Conservation (phyloP, 2,329 filamentous ascomycete genomes). For the Ophiosphaerella narmari region DNA sequence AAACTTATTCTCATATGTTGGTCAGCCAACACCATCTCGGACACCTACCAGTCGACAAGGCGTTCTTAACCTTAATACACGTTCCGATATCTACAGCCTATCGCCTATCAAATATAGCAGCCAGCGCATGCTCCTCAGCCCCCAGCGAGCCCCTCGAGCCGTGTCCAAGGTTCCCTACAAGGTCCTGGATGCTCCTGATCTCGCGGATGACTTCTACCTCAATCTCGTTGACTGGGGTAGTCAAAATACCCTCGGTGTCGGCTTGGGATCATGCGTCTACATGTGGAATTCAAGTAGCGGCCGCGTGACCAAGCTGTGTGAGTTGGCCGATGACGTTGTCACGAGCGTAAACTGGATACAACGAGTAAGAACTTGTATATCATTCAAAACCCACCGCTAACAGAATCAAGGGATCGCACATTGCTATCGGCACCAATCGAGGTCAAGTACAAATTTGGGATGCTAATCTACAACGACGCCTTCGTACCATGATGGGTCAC, state of each 20-base stretch:
- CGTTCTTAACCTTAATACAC: conserved; percentile 78
- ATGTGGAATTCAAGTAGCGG: conserved; percentile 97
- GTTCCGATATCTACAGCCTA: conserved; percentile 91
- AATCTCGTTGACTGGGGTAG: conserved; percentile 98
- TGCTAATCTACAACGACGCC: conserved; percentile 79
- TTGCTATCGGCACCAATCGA: conserved; percentile 93
- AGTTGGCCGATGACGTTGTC: conserved; percentile 88
- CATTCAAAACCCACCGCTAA: conserved; percentile 7
- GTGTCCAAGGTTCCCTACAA: conserved; percentile 98
- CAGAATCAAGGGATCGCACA: conserved; percentile 72
- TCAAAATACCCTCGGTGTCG: conserved; percentile 90
- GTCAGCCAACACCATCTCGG: conserved; percentile 85
- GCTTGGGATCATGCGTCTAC: conserved; percentile 89
- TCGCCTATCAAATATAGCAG: conserved; percentile 93
- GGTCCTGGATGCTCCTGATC: conserved; percentile 91
- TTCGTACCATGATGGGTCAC: conserved; percentile 97
- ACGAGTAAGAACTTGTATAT: conserved; percentile 56
- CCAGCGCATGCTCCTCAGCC: conserved; percentile 90
- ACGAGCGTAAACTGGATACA: conserved; percentile 99
- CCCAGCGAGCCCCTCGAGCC: conserved; percentile 82
- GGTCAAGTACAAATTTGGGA: conserved; percentile 98
- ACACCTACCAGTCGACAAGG: conserved; percentile 88
- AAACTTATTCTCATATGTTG: conserved; percentile 89
- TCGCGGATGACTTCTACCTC: conserved; percentile 96
- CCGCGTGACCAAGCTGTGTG: conserved; percentile 90